A percentile compares a stretch with the other conserved stretches of the same genome.
These are phyloP conservation scores for Didymella segeticola DNA, from an alignment of 2,329 filamentous ascomycete species.

Conservation along the genomic window DNA sequence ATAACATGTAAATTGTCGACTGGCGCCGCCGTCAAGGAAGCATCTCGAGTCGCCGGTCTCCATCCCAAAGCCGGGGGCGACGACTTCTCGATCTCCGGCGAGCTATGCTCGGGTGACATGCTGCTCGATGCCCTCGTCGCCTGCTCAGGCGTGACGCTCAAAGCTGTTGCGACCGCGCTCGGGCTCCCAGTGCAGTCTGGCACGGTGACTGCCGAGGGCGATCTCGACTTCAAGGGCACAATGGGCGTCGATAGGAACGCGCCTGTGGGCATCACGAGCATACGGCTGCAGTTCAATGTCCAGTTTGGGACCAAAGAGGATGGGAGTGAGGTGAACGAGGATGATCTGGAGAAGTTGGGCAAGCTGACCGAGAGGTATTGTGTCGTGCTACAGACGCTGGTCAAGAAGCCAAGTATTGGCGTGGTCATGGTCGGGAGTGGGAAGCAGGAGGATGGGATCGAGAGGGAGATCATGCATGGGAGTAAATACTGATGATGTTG, in stretches of 20 bases:
- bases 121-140: slow-evolving; percentile 59
- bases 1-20: slow-evolving; percentile 58
- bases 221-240: slow-evolving; percentile 58
- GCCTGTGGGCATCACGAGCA: slow-evolving; percentile 57
- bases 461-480: slow-evolving; percentile 27
- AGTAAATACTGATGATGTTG: slow-evolving; percentile 12
- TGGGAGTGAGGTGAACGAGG: slow-evolving; percentile 48
- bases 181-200: slow-evolving; percentile 53
- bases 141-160: slow-evolving; percentile 59
- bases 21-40: slow-evolving; percentile 49
- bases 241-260: slow-evolving; percentile 56
- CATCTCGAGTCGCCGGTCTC: slow-evolving; percentile 54
- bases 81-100: slow-evolving; percentile 52
- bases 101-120: slow-evolving; percentile 60
- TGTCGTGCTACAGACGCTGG: slow-evolving; percentile 48
- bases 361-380: slow-evolving; percentile 60
- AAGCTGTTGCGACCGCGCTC: slow-evolving; percentile 58
- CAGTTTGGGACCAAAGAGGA: slow-evolving; percentile 44
- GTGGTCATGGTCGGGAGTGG: slow-evolving; percentile 35
- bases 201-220: slow-evolving; percentile 54
- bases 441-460: slow-evolving; percentile 28
- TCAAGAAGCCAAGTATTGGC: slow-evolving; percentile 39
- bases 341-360: slow-evolving; percentile 54
- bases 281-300: slow-evolving; percentile 54
- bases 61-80: slow-evolving; percentile 57